A percentile compares a stretch with the other conserved stretches of the same genome.
phyloP scores from a whole-genome alignment of 2,329 filamentous ascomycete species.

The Colletotrichum sp. region DNA sequence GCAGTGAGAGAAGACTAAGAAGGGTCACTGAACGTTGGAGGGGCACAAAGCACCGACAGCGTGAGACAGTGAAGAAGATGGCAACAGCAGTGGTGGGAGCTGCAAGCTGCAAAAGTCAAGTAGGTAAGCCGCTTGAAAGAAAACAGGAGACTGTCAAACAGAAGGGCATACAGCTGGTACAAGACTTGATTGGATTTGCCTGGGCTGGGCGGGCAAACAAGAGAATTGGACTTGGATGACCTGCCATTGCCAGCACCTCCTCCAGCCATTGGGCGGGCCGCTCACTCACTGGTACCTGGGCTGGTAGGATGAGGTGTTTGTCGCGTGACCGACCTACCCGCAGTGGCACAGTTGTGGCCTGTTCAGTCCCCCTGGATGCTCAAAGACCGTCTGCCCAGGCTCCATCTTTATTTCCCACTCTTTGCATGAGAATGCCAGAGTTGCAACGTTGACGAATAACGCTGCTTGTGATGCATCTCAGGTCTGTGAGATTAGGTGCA shows the following conservation, averaged over 20 bases:
- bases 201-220: background rate
- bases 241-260: background rate
- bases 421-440: background rate
- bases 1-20: background rate
- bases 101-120: background rate
- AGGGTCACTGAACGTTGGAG: background rate
- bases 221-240: background rate
- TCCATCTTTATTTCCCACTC: slow-evolving; percentile 8
- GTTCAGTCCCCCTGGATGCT: background rate
- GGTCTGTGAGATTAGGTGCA: background rate
- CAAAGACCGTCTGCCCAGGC: background rate
- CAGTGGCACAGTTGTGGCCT: slow-evolving; percentile 18
- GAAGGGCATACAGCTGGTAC: background rate
- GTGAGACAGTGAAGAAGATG: background rate
- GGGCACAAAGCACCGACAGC: background rate
- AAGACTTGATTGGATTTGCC: background rate
- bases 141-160: background rate
- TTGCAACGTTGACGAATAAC: background rate
- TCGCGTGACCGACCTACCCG: slow-evolving; percentile 14
- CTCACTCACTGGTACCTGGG: background rate
- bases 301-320: slow-evolving; percentile 11
- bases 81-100: background rate
- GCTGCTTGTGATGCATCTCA: background rate
- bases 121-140: background rate
- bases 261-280: slow-evolving; percentile 1